phyloP scores from a whole-genome alignment of 257 asterid genomes.

The Coffea eugenioides region DNA sequence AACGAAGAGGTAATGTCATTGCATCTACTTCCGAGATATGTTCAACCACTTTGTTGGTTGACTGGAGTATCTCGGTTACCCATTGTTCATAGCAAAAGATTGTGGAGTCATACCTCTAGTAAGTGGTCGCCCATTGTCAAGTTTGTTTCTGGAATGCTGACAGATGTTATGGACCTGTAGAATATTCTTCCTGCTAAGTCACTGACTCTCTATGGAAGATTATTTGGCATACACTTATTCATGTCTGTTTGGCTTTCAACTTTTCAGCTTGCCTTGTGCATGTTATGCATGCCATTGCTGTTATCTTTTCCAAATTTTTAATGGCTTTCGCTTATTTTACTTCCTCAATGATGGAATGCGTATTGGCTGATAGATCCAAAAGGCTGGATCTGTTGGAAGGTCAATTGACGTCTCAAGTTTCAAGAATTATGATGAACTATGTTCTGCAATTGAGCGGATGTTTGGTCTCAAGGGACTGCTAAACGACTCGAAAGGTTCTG shows the following conservation, averaged over 20 bases:
- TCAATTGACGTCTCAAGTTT: conserved; percentile 85
- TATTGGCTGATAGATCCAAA: conserved; percentile 58
- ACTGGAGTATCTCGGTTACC: not conserved
- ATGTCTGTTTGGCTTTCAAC: not conserved
- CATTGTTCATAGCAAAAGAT: not conserved
- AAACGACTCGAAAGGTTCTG: conserved; percentile 65
- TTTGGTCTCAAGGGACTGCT: conserved; percentile 83
- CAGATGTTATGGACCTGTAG: not conserved
- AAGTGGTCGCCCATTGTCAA: not conserved
- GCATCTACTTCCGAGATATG: not conserved
- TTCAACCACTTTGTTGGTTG: not conserved
- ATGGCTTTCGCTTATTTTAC: not conserved
- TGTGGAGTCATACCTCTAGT: not conserved
- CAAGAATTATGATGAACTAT: conserved; percentile 68
- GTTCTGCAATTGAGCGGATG: conserved; percentile 79
- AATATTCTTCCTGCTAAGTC: not conserved
- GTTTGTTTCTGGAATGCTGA: not conserved
- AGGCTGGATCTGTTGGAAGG: conserved; percentile 91
- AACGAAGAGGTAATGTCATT: not conserved
- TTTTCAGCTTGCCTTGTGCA: not conserved
- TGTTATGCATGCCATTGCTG: not conserved
- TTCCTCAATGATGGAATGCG: conserved; percentile 5
- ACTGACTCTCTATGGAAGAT: not conserved
- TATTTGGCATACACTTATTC: not conserved
- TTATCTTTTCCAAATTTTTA: not conserved